Conservation (phyloP, 306 rosid genomes). For the Acacia crassicarpa region DNA sequence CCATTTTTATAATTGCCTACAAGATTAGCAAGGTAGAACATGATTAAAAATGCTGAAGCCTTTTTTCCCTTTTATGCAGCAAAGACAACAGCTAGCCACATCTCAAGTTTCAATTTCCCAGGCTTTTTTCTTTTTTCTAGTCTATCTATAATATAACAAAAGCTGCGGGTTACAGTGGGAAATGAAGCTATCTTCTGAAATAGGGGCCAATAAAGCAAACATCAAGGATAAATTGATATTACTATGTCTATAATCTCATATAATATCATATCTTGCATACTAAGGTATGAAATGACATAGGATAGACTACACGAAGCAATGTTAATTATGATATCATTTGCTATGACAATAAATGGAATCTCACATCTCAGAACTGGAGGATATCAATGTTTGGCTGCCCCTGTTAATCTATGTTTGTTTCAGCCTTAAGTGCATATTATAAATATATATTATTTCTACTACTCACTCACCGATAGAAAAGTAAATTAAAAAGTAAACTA, state of each 20-base stretch:
- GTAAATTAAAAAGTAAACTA: too few species aligned
- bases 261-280: background rate
- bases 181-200: background rate
- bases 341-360: background rate
- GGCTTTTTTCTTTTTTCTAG: background rate
- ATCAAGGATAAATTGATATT: background rate
- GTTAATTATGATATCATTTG: background rate
- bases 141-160: background rate
- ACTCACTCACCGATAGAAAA: too few species aligned
- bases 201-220: background rate
- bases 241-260: background rate
- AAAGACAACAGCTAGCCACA: conserved; percentile 11
- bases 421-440: background rate
- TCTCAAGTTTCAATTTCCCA: conserved; percentile 8
- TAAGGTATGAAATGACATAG: background rate
- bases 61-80: background rate
- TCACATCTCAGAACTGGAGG: background rate
- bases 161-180: background rate
- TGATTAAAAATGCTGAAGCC: conserved; percentile 14
- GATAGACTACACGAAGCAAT: background rate
- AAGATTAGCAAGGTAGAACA: conserved; percentile 26
- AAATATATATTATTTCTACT: background rate
- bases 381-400: background rate
- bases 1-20: conserved; percentile 86
- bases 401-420: background rate